Evolutionary conservation across 805 yeast species (phyloP).

Genomic region (Monosporozyma unispora): DNA sequence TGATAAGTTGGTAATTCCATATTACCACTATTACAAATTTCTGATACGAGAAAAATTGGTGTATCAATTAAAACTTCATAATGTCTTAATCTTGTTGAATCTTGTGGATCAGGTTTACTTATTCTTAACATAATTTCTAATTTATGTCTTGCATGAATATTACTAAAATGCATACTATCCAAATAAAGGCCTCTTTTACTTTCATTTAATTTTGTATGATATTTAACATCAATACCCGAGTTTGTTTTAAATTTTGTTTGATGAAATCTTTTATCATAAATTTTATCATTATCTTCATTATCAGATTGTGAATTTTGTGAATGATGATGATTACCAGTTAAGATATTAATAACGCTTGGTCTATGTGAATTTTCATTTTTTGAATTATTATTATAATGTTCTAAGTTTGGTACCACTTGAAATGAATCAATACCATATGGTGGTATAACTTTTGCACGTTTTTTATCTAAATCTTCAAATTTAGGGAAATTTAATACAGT

Average conservation of each 20-base stretch:
- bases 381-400: slow-evolving; percentile 1
- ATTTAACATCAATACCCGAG: slow-evolving; percentile 15
- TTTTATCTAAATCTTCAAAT: slow-evolving; percentile 22
- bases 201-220: slow-evolving; percentile 16
- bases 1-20: slow-evolving; percentile 33
- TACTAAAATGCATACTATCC: slow-evolving; percentile 50
- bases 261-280: slow-evolving; percentile 6
- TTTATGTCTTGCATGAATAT: slow-evolving; percentile 54
- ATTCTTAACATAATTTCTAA: slow-evolving; percentile 62
- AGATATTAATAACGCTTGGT: slow-evolving; percentile 15
- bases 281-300: background rate
- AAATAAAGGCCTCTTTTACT: slow-evolving; percentile 40
- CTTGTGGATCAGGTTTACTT: slow-evolving; percentile 47
- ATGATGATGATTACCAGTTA: slow-evolving; percentile 10
- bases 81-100: slow-evolving; percentile 47
- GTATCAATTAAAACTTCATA: slow-evolving; percentile 77
- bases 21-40: slow-evolving; percentile 31
- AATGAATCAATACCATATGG: slow-evolving; percentile 31
- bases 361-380: slow-evolving; percentile 5
- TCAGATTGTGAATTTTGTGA: background rate
- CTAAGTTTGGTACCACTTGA: slow-evolving; percentile 14
- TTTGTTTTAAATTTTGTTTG: slow-evolving; percentile 13
- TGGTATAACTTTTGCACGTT: slow-evolving; percentile 22
- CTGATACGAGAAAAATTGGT: slow-evolving; percentile 49
- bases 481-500: slow-evolving; percentile 28